Percentiles rank a stretch among this genome's conserved stretches.
These are phyloP conservation scores for Gossypium anomalum DNA, from an alignment of 345 rosid species.

Conservation along the genomic window DNA sequence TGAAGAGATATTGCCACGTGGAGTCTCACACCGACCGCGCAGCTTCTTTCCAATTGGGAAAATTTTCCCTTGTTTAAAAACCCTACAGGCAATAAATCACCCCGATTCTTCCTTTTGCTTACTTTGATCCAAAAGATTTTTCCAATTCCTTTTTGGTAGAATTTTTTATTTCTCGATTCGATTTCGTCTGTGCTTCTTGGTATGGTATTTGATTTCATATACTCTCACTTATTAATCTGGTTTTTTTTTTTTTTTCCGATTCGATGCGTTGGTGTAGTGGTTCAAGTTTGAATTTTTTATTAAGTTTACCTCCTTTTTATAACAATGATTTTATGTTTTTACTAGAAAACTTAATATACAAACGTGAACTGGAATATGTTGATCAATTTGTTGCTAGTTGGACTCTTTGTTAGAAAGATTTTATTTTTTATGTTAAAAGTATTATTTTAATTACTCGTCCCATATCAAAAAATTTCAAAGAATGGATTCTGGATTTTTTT, in stretches of 20 bases:
- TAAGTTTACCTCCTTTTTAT: background rate
- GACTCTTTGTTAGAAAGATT: background rate
- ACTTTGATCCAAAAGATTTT: too few relatives aligned
- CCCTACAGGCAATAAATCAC: conserved; percentile 11
- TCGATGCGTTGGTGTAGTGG: background rate
- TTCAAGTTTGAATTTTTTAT: background rate
- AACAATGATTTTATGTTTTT: background rate
- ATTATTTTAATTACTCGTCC: background rate
- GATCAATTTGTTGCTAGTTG: background rate
- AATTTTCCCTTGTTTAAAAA: background rate
- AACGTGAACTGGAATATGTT: background rate
- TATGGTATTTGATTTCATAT: background rate
- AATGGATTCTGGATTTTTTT: background rate
- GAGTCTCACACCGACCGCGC: conserved; percentile 18
- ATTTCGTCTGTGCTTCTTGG: background rate
- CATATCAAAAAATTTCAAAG: background rate
- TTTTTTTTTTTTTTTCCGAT: background rate
- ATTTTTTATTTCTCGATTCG: background rate
- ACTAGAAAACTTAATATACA: too few relatives aligned
- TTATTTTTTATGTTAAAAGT: background rate
- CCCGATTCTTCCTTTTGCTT: background rate
- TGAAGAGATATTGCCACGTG: conserved; percentile 10
- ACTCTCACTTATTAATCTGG: background rate
- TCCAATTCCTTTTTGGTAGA: too few relatives aligned
- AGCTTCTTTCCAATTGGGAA: background rate